Conservation (phyloP, 2,329 filamentous ascomycete genomes). For the Pleoardoris graminearum region DNA sequence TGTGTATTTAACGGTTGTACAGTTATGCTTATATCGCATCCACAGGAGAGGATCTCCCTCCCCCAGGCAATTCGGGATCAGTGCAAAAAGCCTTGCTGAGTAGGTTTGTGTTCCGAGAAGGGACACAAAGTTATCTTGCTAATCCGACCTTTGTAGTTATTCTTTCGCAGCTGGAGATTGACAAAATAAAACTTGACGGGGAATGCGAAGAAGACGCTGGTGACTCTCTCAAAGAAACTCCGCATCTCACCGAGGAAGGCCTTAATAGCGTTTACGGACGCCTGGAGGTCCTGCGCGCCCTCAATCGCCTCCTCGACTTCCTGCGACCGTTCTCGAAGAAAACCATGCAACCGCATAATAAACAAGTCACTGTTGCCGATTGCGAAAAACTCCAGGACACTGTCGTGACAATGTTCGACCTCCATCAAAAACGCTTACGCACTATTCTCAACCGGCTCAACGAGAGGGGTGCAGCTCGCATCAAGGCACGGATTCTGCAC, state of each 20-base stretch:
- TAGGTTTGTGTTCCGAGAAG: too few species aligned
- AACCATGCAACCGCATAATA: neutral
- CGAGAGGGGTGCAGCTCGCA: conserved; percentile 20
- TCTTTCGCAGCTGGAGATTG: neutral
- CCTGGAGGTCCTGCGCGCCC: conserved; percentile 1
- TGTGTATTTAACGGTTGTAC: neutral
- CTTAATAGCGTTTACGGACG: neutral
- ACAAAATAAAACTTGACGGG: neutral
- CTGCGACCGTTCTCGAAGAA: neutral
- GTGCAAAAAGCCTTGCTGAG: neutral
- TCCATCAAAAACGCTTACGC: neutral
- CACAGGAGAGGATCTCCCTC: too few species aligned
- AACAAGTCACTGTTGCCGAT: neutral
- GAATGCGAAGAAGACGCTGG: neutral
- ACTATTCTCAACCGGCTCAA: conserved; percentile 23
- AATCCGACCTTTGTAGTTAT: neutral
- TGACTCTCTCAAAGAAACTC: neutral
- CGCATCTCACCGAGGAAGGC: neutral
- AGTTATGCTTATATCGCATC: neutral
- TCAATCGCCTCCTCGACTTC: neutral
- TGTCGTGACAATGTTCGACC: neutral
- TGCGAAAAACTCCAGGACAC: neutral
- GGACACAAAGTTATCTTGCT: too few species aligned
- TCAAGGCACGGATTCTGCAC: conserved; percentile 28
- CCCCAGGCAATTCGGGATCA: too few species aligned